phyloP scores from a whole-genome alignment of 179 eudicot species.

The Spinacia oleracea region DNA sequence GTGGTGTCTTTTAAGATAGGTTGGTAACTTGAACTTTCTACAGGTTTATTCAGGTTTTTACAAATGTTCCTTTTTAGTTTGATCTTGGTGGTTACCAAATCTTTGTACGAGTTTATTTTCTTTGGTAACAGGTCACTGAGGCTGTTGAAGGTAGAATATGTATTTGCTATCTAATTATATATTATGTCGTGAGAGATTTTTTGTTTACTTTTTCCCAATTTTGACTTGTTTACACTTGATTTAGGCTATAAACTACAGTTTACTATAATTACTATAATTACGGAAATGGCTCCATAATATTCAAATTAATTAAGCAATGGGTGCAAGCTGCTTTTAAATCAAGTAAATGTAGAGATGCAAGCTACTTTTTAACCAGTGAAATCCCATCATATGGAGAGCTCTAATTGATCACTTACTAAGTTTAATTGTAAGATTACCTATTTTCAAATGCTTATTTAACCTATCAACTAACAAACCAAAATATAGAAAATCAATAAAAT shows the following conservation, averaged over 20 bases:
- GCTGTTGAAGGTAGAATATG: background rate
- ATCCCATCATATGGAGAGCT: too few species aligned
- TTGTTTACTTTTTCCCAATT: background rate
- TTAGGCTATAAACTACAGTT: background rate
- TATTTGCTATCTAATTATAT: background rate
- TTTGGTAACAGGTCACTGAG: background rate
- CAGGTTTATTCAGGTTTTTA: background rate
- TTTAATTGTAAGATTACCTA: too few species aligned
- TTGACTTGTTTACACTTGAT: background rate
- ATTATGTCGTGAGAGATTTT: background rate
- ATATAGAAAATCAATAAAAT: too few species aligned
- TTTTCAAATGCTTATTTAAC: too few species aligned
- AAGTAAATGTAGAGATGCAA: too few species aligned
- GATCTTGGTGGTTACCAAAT: constrained; percentile 17
- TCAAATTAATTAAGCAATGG: too few species aligned
- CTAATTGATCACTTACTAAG: too few species aligned
- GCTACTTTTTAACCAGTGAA: too few species aligned
- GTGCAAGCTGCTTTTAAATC: too few species aligned
- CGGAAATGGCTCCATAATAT: too few species aligned
- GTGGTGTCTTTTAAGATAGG: constrained; percentile 1
- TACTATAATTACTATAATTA: background rate
- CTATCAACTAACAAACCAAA: too few species aligned
- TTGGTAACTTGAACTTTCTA: constrained; percentile 2
- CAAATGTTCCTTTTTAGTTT: background rate
- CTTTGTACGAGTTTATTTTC: background rate